phyloP scores from a whole-genome alignment of 495 filamentous ascomycete species.

The Aspergillus diversus region DNA sequence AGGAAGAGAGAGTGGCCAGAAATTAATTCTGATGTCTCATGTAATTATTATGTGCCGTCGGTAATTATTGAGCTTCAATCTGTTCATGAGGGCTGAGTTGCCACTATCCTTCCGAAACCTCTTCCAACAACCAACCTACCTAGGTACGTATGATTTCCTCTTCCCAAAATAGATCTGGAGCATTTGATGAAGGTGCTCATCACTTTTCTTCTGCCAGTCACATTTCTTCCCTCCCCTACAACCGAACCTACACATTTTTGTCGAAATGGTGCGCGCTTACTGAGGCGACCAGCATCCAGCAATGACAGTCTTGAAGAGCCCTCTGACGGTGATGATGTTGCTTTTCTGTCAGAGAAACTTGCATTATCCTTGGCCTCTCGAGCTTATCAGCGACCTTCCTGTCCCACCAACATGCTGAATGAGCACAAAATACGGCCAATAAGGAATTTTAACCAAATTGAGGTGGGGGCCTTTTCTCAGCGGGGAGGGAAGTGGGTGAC shows the following conservation, averaged over 20 bases:
- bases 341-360: slow-evolving; percentile 23
- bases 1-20: not conserved
- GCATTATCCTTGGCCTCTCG: slow-evolving; percentile 17
- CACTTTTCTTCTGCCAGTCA: slow-evolving; percentile 18
- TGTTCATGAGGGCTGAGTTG: slow-evolving; percentile 18
- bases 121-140: not conserved
- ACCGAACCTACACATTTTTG: not conserved
- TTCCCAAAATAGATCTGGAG: slow-evolving; percentile 23
- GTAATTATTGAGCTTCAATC: slow-evolving; percentile 11
- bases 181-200: slow-evolving; percentile 15
- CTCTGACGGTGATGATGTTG: slow-evolving; percentile 22
- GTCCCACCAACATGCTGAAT: slow-evolving; percentile 24
- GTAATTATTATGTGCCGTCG: slow-evolving; percentile 7
- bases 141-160: slow-evolving; percentile 8
- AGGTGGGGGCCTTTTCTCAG: slow-evolving; percentile 17
- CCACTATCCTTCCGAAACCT: slow-evolving; percentile 21
- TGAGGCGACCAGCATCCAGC: slow-evolving; percentile 15
- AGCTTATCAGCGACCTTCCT: slow-evolving; percentile 28
- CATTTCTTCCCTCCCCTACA: not conserved
- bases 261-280: slow-evolving; percentile 22
- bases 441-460: slow-evolving; percentile 17
- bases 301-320: slow-evolving; percentile 16
- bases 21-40: slow-evolving; percentile 21
- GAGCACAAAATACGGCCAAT: slow-evolving; percentile 23
- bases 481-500: slow-evolving; percentile 7